Conservation (phyloP, 768 basidiomycete genomes). For the Boletus coccyginus region DNA sequence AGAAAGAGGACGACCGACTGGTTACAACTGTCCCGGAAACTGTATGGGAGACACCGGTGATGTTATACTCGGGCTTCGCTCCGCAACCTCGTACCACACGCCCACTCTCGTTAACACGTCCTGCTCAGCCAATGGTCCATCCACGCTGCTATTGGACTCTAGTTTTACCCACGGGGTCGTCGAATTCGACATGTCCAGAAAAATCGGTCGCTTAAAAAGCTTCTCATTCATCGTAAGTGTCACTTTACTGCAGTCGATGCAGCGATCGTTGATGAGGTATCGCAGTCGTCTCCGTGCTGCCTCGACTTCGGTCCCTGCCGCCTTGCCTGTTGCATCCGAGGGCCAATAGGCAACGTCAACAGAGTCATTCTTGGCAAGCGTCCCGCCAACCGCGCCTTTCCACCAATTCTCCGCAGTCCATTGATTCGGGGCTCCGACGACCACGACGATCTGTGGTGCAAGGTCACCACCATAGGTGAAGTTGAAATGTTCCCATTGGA, state of each 20-base stretch:
- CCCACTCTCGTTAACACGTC: constrained; percentile 20
- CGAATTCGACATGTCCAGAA: constrained; percentile 14
- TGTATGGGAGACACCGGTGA: not conserved
- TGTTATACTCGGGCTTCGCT: not conserved
- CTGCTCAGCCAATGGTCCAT: not conserved
- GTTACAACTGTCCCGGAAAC: not conserved
- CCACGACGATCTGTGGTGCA: constrained; percentile 24
- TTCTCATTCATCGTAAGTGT: constrained; percentile 2
- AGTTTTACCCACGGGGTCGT: constrained; percentile 7
- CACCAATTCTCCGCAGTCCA: constrained; percentile 23
- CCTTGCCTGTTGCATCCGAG: not conserved
- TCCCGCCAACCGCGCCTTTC: constrained; percentile 1
- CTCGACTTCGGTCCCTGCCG: not conserved
- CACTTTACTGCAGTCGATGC: constrained; percentile 21
- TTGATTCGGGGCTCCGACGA: constrained; percentile 17
- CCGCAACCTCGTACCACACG: constrained; percentile 14
- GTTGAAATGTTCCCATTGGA: constrained; percentile 28
- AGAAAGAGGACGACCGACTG: not conserved
- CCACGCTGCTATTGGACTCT: not conserved
- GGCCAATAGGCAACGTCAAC: constrained; percentile 13
- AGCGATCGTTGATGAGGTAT: constrained; percentile 18
- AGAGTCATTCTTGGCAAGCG: not conserved
- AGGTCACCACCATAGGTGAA: constrained; percentile 26
- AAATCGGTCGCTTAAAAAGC: constrained; percentile 12
- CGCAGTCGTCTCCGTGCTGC: constrained; percentile 6